These are phyloP conservation scores for Coemansia sp. DNA, from an alignment of 192 early-diverging fungal species.

Conservation along the genomic window DNA sequence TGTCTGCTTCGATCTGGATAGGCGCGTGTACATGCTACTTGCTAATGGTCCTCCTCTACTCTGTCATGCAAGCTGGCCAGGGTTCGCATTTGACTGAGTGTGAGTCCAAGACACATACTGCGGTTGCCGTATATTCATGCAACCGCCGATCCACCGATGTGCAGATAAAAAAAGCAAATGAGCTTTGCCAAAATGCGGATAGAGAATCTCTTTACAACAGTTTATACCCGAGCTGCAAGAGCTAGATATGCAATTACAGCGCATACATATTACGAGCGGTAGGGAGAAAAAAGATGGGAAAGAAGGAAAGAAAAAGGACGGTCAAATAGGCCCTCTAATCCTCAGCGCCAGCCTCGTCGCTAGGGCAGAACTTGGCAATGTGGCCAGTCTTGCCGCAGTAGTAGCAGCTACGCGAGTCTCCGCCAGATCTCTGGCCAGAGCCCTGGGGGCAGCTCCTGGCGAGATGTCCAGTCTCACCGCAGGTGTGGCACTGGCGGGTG, in stretches of 20 bases:
- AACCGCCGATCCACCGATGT: background rate
- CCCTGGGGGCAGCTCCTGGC: slow-evolving; percentile 35
- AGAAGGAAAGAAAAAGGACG: slow-evolving; percentile 4
- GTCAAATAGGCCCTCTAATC: background rate
- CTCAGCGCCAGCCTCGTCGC: slow-evolving; percentile 11
- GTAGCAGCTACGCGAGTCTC: slow-evolving; percentile 24
- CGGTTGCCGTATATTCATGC: background rate
- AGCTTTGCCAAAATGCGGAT: background rate
- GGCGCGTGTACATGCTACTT: background rate
- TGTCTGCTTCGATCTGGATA: background rate
- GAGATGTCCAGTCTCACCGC: slow-evolving; percentile 51
- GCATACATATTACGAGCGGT: slow-evolving; percentile 5
- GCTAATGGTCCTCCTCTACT: background rate
- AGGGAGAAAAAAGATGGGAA: background rate
- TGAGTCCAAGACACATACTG: background rate
- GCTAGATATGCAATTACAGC: background rate
- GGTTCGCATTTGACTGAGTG: no score
- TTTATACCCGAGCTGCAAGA: background rate
- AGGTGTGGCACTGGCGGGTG: slow-evolving; percentile 36
- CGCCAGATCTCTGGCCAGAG: slow-evolving; percentile 5
- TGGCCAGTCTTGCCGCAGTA: slow-evolving; percentile 53
- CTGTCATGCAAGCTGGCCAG: no score
- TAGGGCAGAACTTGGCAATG: slow-evolving; percentile 43
- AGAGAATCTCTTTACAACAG: background rate
- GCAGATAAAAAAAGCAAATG: slow-evolving; percentile 5